Evolutionary conservation across 305 asterid genomes (phyloP).

Genomic region (Solanum hybrid): DNA sequence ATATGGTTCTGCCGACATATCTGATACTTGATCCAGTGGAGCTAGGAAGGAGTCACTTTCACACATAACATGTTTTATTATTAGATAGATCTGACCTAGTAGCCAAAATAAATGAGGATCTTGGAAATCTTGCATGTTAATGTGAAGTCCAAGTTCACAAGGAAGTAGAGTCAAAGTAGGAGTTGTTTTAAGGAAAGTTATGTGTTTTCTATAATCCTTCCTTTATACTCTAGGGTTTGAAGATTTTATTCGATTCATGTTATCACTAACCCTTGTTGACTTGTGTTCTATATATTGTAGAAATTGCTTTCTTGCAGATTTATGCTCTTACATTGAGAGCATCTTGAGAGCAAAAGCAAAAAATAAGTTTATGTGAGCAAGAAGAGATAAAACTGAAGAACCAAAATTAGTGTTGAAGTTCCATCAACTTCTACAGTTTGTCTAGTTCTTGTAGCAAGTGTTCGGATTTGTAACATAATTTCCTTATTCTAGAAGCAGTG

Average conservation of each 20-base stretch:
- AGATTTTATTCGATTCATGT: neutral
- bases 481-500: neutral
- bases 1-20: neutral
- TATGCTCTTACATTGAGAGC: neutral
- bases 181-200: neutral
- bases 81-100: neutral
- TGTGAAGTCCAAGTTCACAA: neutral
- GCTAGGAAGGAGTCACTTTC: neutral
- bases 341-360: neutral
- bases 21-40: neutral
- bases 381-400: neutral
- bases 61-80: neutral
- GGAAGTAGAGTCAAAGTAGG: neutral
- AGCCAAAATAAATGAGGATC: neutral
- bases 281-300: neutral
- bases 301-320: neutral
- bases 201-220: neutral
- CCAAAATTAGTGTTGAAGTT: neutral
- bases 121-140: neutral
- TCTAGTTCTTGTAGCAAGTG: constrained; percentile 1
- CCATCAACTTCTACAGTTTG: neutral
- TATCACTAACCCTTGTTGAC: neutral
- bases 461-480: neutral
- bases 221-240: neutral
- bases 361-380: neutral